These are phyloP conservation scores for Paraconiothyrium sp. DNA, from an alignment of 2,329 filamentous ascomycete species.

Conservation along the genomic window DNA sequence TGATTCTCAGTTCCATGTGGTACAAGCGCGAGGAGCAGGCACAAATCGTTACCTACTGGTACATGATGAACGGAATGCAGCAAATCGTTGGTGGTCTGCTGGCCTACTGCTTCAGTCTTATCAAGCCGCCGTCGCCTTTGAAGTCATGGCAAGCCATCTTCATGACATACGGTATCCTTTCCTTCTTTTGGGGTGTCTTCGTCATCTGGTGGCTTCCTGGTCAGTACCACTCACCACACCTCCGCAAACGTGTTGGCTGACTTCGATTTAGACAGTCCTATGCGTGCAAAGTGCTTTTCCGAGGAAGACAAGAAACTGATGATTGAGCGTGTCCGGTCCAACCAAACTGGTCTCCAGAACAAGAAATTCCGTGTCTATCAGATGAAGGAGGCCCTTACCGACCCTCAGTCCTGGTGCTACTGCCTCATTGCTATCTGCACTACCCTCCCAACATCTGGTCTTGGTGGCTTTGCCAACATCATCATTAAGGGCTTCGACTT, in stretches of 20 bases:
- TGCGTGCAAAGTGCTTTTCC: constrained; percentile 74
- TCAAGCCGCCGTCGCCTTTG: constrained; percentile 53
- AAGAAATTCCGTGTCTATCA: constrained; percentile 63
- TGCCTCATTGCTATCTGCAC: constrained; percentile 74
- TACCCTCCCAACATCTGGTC: constrained; percentile 69
- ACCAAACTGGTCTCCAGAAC: constrained; percentile 59
- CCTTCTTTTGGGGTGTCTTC: constrained; percentile 71
- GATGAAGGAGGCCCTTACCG: constrained; percentile 66
- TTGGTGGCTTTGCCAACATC: constrained; percentile 78
- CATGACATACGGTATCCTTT: constrained; percentile 70
- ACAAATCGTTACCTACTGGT: constrained; percentile 73
- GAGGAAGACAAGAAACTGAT: constrained; percentile 71
- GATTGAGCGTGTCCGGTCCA: constrained; percentile 57
- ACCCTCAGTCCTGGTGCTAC: constrained; percentile 69
- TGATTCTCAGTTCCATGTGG: constrained; percentile 75
- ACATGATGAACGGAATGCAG: constrained; percentile 79
- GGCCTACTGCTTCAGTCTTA: constrained; percentile 61
- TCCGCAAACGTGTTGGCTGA: constrained; percentile 3
- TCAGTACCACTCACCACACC: constrained; percentile 15
- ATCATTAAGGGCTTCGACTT: constrained; percentile 77
- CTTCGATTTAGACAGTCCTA: constrained; percentile 65
- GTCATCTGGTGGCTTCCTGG: constrained; percentile 51
- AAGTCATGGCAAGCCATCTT: constrained; percentile 76
- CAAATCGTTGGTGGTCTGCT: constrained; percentile 77
- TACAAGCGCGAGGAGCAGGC: constrained; percentile 76